These are phyloP conservation scores for Carallia pectinifolia DNA, from an alignment of 345 rosid genomes.

Conservation along the genomic window DNA sequence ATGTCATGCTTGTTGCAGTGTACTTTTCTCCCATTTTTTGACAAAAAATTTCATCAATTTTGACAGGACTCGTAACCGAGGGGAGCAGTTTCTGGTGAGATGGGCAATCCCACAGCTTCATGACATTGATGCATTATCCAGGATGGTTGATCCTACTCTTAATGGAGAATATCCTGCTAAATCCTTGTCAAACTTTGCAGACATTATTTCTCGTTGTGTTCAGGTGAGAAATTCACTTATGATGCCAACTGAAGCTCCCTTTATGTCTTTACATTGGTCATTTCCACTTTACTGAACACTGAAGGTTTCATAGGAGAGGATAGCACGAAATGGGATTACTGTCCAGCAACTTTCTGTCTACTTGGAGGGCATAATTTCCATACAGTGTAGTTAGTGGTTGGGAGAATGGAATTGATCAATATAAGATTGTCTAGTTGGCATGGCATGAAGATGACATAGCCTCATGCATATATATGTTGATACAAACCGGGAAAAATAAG, in stretches of 20 bases:
- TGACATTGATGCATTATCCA: constrained; percentile 85
- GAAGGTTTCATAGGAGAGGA: background rate
- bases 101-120: constrained; percentile 98
- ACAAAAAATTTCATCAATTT: constrained; percentile 2
- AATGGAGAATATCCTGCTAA: constrained; percentile 76
- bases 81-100: constrained; percentile 87
- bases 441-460: too few relatives aligned
- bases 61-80: constrained; percentile 64
- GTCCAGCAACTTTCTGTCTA: too few relatives aligned
- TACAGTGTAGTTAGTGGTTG: too few relatives aligned
- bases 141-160: constrained; percentile 95
- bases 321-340: too few relatives aligned
- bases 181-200: constrained; percentile 88
- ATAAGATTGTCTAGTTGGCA: too few relatives aligned
- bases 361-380: too few relatives aligned
- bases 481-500: too few relatives aligned
- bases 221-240: constrained; percentile 50
- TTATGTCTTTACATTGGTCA: background rate
- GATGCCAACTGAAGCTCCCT: background rate
- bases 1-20: background rate
- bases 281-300: background rate
- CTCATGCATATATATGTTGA: too few relatives aligned
- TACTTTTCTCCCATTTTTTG: background rate
- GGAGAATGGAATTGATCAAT: too few relatives aligned
- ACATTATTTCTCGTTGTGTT: constrained; percentile 89